Evolutionary conservation across 2,329 filamentous ascomycete species (phyloP), one percentile per base, ranked within the genome.

Genomic region (Cytospora schulzeri): DNA sequence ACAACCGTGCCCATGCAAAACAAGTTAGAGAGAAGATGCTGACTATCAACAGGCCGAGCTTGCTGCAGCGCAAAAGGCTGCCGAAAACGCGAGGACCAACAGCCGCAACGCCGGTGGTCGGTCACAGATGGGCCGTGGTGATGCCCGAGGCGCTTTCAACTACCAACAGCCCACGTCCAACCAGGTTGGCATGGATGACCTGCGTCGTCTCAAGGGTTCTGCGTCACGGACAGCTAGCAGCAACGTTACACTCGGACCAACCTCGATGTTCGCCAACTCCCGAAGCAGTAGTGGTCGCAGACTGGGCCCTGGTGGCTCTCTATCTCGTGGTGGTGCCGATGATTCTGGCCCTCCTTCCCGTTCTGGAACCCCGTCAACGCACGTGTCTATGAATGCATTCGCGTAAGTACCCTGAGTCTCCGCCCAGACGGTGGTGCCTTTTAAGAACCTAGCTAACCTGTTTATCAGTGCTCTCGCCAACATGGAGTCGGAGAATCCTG

Each of bases 251-350:
- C 79, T 98, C 69, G 93, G 92, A 33, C 94, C 95, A 15, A 90
- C 90, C 60, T 93, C 92, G 67, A 91, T 96, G 84, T 91, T 97
- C 72, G 38, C 38, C 38, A 88, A 86, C 69, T 91, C 90, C n/a
- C 89, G 95, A 69, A 96, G 91, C 81, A 94, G 92, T 81, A 97
- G 93, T 75, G 91, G 93, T 69, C 88, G 92, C 70, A 88, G 89
- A 74, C 84, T 95, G 71, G 91, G 91, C 66, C 91, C 91, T 69
- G 89, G 89, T 72, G 86, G 89, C 71, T 84, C 89, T 69, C 81
- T 93, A 69, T 86, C 86, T 70, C 88, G 91, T 71, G 85, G 88
- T 67, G 88, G 88, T 67, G 88, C 88, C 66, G 93, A 96, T 72
- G 93, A 96, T 71, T 97, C 93, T 67, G 91, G 88, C 71, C 87